These are phyloP conservation scores for Boletus rubropictus DNA, from an alignment of 768 basidiomycete genomes.

Conservation along the genomic window DNA sequence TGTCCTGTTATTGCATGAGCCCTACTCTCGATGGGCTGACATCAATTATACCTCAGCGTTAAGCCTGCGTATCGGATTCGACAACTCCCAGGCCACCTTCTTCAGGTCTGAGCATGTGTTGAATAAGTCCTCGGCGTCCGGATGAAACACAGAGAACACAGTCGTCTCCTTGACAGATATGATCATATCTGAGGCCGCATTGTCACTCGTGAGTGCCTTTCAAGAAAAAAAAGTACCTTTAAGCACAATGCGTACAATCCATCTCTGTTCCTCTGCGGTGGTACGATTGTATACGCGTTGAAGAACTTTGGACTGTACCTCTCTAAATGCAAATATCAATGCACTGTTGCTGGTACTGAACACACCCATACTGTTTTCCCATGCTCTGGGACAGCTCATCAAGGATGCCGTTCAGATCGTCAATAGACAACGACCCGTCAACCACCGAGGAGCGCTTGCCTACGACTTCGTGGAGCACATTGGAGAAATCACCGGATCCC, in stretches of 20 bases:
- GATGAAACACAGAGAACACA: slow-evolving; percentile 86
- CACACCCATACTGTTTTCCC: slow-evolving; percentile 60
- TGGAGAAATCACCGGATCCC: slow-evolving; percentile 82
- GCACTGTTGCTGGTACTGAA: not conserved
- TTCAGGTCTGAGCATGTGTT: slow-evolving; percentile 97
- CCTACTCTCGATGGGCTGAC: no score
- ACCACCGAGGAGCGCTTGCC: slow-evolving; percentile 76
- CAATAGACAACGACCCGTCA: slow-evolving; percentile 70
- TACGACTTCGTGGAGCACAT: slow-evolving; percentile 82
- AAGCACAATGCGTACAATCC: slow-evolving; percentile 93
- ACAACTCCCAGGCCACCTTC: slow-evolving; percentile 85
- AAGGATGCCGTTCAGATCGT: slow-evolving; percentile 75
- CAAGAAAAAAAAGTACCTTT: slow-evolving; percentile 54
- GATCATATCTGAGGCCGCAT: slow-evolving; percentile 59
- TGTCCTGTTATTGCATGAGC: slow-evolving; percentile 52
- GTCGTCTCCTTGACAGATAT: slow-evolving; percentile 94
- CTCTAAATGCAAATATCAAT: slow-evolving; percentile 41
- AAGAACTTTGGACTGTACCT: slow-evolving; percentile 68
- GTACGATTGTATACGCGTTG: slow-evolving; percentile 71
- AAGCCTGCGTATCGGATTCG: slow-evolving; percentile 65
- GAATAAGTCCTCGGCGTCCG: slow-evolving; percentile 89
- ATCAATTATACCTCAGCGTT: slow-evolving; percentile 44
- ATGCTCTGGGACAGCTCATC: slow-evolving; percentile 69
- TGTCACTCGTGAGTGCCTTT: not conserved
- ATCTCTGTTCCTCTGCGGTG: slow-evolving; percentile 85